Conservation (phyloP, 768 basidiomycete genomes). For the Leccinellum rugosiceps region DNA sequence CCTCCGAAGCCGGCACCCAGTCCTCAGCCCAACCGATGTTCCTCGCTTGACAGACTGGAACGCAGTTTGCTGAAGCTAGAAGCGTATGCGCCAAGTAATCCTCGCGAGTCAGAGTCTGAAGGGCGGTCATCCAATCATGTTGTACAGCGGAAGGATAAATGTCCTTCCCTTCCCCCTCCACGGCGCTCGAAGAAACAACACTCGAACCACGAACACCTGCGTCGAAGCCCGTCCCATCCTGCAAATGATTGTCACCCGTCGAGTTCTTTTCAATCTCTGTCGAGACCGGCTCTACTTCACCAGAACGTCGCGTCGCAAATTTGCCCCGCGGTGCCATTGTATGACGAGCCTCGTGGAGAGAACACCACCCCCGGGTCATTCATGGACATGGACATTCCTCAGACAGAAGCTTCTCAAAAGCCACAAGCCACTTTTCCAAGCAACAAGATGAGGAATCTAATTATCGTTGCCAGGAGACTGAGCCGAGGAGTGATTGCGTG, state of each 20-base stretch:
- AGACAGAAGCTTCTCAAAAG: constrained; percentile 2
- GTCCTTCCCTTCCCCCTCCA: constrained; percentile 22
- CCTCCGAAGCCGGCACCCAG: constrained; percentile 20
- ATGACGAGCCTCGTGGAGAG: background rate
- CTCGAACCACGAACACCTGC: constrained; percentile 2
- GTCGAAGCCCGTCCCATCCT: background rate
- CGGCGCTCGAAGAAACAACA: constrained; percentile 12
- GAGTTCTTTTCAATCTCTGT: constrained; percentile 4
- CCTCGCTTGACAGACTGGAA: constrained; percentile 33
- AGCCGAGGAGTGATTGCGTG: constrained; percentile 29
- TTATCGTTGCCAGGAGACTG: constrained; percentile 21
- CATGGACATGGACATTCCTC: constrained; percentile 34
- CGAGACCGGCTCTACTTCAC: background rate
- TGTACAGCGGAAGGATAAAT: constrained; percentile 6
- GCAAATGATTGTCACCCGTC: constrained; percentile 5
- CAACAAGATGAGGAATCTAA: constrained; percentile 19
- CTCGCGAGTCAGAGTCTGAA: constrained; percentile 21
- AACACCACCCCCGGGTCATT: constrained; percentile 21
- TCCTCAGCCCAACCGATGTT: constrained; percentile 19
- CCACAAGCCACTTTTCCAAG: constrained; percentile 10
- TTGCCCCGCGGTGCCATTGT: background rate
- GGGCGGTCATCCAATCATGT: constrained; percentile 2
- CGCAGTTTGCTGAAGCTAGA: constrained; percentile 33
- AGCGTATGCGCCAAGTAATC: constrained; percentile 26
- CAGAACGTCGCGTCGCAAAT: background rate